Evolutionary conservation across 768 basidiomycete species (phyloP).

Genomic region (Calocybe indica): DNA sequence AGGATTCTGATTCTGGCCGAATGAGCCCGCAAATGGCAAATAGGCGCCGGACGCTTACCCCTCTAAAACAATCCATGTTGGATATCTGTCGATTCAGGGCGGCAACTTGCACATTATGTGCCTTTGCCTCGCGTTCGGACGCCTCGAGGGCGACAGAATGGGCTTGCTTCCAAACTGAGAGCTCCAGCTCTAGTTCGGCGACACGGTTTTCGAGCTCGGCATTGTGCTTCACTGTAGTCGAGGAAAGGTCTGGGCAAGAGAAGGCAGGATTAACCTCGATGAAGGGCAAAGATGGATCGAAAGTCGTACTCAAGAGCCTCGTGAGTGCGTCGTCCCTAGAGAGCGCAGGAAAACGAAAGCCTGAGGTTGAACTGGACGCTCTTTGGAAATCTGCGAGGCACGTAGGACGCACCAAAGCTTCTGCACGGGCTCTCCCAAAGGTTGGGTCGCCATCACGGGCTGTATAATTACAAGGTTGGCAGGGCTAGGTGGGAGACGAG

Average conservation of each 20-base stretch:
- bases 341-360: conserved; percentile 6
- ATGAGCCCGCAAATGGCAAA: not conserved
- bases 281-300: conserved; percentile 3
- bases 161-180: conserved; percentile 66
- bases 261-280: conserved; percentile 3
- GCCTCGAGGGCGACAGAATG: conserved; percentile 57
- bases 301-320: conserved; percentile 47
- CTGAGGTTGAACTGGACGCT: conserved; percentile 8
- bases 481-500: conserved; percentile 28
- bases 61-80: conserved; percentile 48
- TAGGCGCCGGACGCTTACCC: conserved; percentile 9
- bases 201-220: conserved; percentile 58
- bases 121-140: conserved; percentile 55
- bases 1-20: conserved; percentile 49
- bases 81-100: conserved; percentile 62
- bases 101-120: conserved; percentile 63
- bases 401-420: conserved; percentile 52
- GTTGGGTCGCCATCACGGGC: conserved; percentile 50
- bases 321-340: conserved; percentile 63
- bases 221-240: conserved; percentile 58
- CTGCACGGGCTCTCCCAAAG: conserved; percentile 53
- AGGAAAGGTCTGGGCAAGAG: conserved; percentile 47
- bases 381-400: conserved; percentile 2
- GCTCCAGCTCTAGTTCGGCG: conserved; percentile 62
- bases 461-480: conserved; percentile 24